A percentile compares a stretch with the other conserved stretches of the same genome.
phyloP scores from a whole-genome alignment of 257 asterid species.

The Cynanchum wilfordii region DNA sequence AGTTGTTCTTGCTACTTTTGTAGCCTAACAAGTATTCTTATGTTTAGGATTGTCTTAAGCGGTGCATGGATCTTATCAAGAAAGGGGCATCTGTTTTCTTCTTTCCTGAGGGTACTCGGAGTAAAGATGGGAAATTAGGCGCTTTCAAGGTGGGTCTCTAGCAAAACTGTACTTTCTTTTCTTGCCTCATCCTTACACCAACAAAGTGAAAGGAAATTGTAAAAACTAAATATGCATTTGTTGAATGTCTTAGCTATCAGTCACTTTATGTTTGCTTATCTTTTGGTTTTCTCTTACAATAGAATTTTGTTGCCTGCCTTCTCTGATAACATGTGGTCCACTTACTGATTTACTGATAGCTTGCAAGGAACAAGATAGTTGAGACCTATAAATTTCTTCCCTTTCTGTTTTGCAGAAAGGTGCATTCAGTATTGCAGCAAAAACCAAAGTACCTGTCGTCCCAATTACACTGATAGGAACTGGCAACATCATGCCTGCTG shows the following conservation, averaged over 20 bases:
- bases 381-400: neutral
- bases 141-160: constrained; percentile 62
- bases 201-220: neutral
- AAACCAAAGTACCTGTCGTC: constrained; percentile 78
- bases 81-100: constrained; percentile 93
- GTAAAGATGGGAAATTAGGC: constrained; percentile 79
- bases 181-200: neutral
- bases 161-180: neutral
- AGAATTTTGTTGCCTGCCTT: neutral
- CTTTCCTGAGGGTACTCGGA: constrained; percentile 98
- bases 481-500: constrained; percentile 88
- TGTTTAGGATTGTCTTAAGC: constrained; percentile 78
- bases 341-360: neutral
- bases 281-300: neutral
- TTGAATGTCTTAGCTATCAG: neutral
- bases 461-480: constrained; percentile 86
- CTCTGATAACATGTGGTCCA: neutral
- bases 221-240: neutral
- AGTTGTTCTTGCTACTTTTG: neutral
- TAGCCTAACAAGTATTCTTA: constrained; percentile 15
- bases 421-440: constrained; percentile 82
- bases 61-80: constrained; percentile 70
- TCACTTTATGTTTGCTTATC: neutral
- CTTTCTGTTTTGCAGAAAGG: constrained; percentile 64
- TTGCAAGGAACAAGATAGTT: neutral